Evolutionary conservation across 805 yeast genomes (phyloP).

Genomic region (Metschnikowia sp.): DNA sequence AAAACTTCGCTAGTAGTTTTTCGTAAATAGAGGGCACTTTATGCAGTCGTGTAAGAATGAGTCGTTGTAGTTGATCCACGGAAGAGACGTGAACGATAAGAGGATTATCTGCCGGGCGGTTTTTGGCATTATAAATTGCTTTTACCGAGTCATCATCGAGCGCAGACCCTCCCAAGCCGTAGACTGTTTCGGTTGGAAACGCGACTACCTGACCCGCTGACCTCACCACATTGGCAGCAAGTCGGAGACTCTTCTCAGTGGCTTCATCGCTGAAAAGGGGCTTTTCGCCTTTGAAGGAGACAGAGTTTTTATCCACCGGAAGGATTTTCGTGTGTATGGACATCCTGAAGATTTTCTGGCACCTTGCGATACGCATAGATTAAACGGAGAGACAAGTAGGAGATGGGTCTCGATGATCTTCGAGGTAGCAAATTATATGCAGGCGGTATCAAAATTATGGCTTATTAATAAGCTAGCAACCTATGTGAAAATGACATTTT

Average conservation of each 20-base stretch:
- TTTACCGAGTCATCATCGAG: conserved; percentile 67
- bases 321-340: conserved; percentile 37
- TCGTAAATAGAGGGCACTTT: conserved; percentile 67
- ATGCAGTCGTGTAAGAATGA: conserved; percentile 46
- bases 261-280: conserved; percentile 50
- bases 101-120: conserved; percentile 95
- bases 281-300: conserved; percentile 44
- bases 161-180: conserved; percentile 91
- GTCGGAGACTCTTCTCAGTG: conserved; percentile 47
- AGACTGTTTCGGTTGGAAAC: conserved; percentile 96
- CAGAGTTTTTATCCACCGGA: conserved; percentile 51
- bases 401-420: not conserved
- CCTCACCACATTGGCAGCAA: conserved; percentile 40
- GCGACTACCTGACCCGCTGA: conserved; percentile 56
- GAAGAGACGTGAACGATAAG: conserved; percentile 87
- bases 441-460: too few relatives aligned
- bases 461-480: too few relatives aligned
- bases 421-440: not conserved
- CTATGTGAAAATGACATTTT: conserved; percentile 38
- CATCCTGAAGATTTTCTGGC: conserved; percentile 3
- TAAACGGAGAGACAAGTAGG: not conserved
- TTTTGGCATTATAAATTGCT: conserved; percentile 82
- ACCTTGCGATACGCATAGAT: conserved; percentile 1
- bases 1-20: conserved; percentile 61
- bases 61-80: conserved; percentile 60